Evolutionary conservation across 1,139 yeast genomes (phyloP).

Genomic region (Kurtzmaniella quercitrusa): DNA sequence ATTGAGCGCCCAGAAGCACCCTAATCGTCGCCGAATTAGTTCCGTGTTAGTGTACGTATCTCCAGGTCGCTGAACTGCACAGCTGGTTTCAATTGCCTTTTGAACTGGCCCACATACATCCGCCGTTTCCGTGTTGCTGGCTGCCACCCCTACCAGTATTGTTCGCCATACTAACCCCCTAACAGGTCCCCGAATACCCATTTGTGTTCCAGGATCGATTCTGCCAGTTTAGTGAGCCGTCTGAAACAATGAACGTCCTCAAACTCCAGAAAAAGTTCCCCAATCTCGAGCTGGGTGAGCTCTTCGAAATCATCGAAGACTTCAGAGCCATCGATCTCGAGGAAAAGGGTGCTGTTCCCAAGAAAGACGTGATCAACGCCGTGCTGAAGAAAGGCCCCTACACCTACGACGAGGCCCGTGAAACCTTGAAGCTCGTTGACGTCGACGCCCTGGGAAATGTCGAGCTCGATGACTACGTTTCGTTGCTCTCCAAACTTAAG

Average conservation of each 20-base stretch:
- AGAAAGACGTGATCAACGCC: constrained; percentile 82
- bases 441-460: constrained; percentile 97
- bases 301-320: constrained; percentile 79
- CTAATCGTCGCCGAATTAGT: not conserved
- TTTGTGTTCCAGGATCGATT: not conserved
- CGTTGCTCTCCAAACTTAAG: constrained; percentile 68
- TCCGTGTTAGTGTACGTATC: not conserved
- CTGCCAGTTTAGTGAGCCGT: not conserved
- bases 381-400: constrained; percentile 77
- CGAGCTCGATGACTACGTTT: constrained; percentile 93
- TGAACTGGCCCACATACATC: not conserved
- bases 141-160: too few relatives aligned
- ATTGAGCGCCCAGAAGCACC: not conserved
- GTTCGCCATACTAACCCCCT: not conserved
- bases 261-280: constrained; percentile 80
- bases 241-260: constrained; percentile 39
- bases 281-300: constrained; percentile 75
- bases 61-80: not conserved
- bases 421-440: constrained; percentile 81
- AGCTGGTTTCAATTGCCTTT: not conserved
- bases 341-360: constrained; percentile 95
- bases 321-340: constrained; percentile 74
- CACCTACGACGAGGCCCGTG: constrained; percentile 88
- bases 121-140: too few relatives aligned
- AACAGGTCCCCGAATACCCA: not conserved